A percentile compares a stretch with the other conserved stretches of the same genome.
Evolutionary conservation across 208 protist genomes (phyloP).

Genomic region (Crithidia fasciculata): DNA sequence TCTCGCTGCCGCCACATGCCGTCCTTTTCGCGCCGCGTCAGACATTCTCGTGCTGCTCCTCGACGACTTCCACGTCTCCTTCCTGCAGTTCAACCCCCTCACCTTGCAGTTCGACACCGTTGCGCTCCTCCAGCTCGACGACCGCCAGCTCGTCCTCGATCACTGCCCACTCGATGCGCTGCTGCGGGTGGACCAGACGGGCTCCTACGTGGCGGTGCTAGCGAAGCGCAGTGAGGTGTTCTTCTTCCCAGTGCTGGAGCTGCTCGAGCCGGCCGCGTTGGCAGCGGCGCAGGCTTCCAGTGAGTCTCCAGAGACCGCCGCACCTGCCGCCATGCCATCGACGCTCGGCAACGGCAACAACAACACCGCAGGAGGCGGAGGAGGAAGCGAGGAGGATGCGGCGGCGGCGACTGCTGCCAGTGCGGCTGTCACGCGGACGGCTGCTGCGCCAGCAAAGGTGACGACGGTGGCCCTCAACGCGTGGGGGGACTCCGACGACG

Average conservation of each 20-base stretch:
- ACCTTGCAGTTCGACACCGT: constrained; percentile 70
- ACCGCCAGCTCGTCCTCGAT: constrained; percentile 57
- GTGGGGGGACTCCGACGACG: constrained; percentile 81
- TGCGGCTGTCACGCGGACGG: not conserved
- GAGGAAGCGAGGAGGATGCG: constrained; percentile 11
- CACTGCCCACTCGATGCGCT: constrained; percentile 55
- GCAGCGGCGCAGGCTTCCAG: not conserved
- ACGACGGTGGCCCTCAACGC: constrained; percentile 57
- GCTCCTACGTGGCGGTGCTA: constrained; percentile 68
- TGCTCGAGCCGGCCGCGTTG: constrained; percentile 15
- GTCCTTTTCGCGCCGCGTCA: constrained; percentile 47
- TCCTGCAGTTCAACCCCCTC: constrained; percentile 75
- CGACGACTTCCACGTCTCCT: constrained; percentile 87
- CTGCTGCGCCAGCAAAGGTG: constrained; percentile 5
- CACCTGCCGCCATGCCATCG: not conserved
- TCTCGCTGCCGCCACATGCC: constrained; percentile 51
- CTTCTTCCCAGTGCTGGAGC: constrained; percentile 62
- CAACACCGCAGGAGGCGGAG: too few species aligned
- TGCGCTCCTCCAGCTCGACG: constrained; percentile 81
- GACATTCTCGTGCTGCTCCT: constrained; percentile 82
- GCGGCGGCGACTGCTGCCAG: not conserved
- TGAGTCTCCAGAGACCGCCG: constrained; percentile 8
- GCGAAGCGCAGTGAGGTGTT: constrained; percentile 74
- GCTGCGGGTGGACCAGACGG: constrained; percentile 74
- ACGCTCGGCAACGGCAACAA: not conserved